Evolutionary conservation across 257 asterid species (phyloP), one percentile per base, ranked within the genome.

Genomic region (Nicotiana benthamiana): DNA sequence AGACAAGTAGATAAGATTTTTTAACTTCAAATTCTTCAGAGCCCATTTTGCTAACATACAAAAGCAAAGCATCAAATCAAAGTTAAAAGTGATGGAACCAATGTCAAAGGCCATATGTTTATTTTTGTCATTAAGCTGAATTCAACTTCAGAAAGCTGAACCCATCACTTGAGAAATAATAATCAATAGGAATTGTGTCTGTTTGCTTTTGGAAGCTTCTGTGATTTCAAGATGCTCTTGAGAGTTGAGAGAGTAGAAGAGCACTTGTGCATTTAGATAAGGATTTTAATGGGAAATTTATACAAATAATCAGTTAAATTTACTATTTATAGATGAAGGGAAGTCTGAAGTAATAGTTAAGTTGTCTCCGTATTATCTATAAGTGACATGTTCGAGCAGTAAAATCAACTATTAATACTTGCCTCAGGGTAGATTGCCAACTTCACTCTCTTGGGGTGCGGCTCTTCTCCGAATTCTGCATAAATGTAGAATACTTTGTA

Each of bases 51-150:
- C 22, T 72, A 48, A 22, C 78, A 72, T 43, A 46, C 78, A 72
- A 72, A 72, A 72, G 78, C 78, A 72, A 72, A 72, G 78, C 78
- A 72, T 72, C 78, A 72, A 72, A 46, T 48, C 78, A 46, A 72
- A 24, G 60, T 1, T 1, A 11, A 24, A 46, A 46, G 46, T 13
- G 46, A 60, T 24, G 7, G 78, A 72, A 48, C 0, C 40, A 72
- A 64, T 72, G 78, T 72, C 78, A 72, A 72, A 46, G 78, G 40
- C 78, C 9, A 70, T 20, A 68, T 6, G 22, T 10, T 34, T 20
- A 40, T 43, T 63, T 20, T 46, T 72, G 57, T 40, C 77, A 70
- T 40, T 70, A 30, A 40, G 32, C 57, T 40, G 57, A 70, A 70
- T 70, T 43, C 59, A 70, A 70, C 77, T 70, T 43, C 9, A 70